Evolutionary conservation across 139 green algal species (phyloP), one percentile per base, ranked within the genome.

Genomic region (Picochlorum costavermella): DNA sequence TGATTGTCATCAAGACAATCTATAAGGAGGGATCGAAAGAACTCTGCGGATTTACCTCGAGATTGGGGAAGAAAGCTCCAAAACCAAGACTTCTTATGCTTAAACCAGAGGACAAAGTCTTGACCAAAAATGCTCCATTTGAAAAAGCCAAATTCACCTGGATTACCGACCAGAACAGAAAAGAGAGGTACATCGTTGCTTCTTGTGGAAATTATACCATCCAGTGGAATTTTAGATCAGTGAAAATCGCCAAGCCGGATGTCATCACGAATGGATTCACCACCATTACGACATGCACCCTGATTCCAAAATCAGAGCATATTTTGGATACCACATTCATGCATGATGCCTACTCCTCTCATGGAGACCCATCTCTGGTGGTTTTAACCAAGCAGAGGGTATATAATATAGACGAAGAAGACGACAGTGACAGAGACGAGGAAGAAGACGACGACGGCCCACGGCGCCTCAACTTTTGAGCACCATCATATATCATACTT

Each of bases 1-100:
- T 98, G 9, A 89, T 97, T 79, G 76, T 98, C 26, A 70, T 98
- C 31, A 91, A 90, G 75, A 92, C 92, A 0, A 83, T 73, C 6
- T 95, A 86, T 67, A 70, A 68, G 16, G 77, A 90, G 53, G 25
- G 43, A 28, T 50, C 57, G 2, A 69, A 56, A 57, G 70, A 86
- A 51, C 77, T 79, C 9, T 88, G 83, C 65, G 90, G 65, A 13
- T 98, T 96, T 70, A 82, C 72, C 25, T 76, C 63, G 20, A 69
- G 74, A 20, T 87, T 87, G 70, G 87, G 82, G 8, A 50, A 75
- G 10, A 72, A 80, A 26, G 81, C 82, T 3, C 68, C 81, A 11
- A 74, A 84, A 50, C 90, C 92, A 3, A 82, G 91, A 33, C 65
- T 98, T 71, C 82, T 98, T 67, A 80, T 88, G 33, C 80, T 98